Percentiles rank a stretch among this genome's conserved stretches.
These are phyloP conservation scores for Fusarium devonianum DNA, from an alignment of 2,329 filamentous ascomycete genomes.

Conservation along the genomic window DNA sequence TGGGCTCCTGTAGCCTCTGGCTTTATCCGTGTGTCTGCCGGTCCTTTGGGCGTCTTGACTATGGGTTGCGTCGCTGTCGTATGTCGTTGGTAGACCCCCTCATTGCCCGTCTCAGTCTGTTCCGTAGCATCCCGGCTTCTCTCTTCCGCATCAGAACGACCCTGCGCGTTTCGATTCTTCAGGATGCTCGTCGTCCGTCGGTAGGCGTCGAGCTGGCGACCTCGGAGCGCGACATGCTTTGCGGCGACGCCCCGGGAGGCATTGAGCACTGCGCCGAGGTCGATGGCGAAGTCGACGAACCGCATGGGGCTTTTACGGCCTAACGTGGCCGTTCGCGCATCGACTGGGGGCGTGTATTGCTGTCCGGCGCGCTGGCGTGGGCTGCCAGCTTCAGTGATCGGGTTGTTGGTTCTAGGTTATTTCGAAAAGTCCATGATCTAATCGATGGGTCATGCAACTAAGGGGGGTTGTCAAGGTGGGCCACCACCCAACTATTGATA, in stretches of 20 bases:
- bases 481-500: not conserved
- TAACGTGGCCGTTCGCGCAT: constrained; percentile 37
- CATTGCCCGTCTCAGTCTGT: constrained; percentile 3
- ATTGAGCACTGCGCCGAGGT: constrained; percentile 73
- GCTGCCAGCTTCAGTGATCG: constrained; percentile 28
- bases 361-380: constrained; percentile 29
- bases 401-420: constrained; percentile 9
- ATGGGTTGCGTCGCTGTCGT: constrained; percentile 13
- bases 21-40: constrained; percentile 10
- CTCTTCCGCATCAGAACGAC: constrained; percentile 6
- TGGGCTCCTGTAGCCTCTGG: constrained; percentile 7
- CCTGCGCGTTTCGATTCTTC: constrained; percentile 37
- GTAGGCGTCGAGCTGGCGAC: constrained; percentile 61
- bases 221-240: constrained; percentile 66
- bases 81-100: constrained; percentile 20
- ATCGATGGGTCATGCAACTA: constrained; percentile 44
- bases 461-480: constrained; percentile 37
- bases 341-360: constrained; percentile 13
- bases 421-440: constrained; percentile 39
- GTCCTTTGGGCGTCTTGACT: constrained; percentile 9
- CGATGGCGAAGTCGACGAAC: constrained; percentile 70
- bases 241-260: constrained; percentile 72
- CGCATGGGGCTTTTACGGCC: constrained; percentile 54
- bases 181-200: constrained; percentile 55
- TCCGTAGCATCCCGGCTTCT: not conserved